phyloP scores from a whole-genome alignment of 305 asterid species.

The Fraxinus greggii region DNA sequence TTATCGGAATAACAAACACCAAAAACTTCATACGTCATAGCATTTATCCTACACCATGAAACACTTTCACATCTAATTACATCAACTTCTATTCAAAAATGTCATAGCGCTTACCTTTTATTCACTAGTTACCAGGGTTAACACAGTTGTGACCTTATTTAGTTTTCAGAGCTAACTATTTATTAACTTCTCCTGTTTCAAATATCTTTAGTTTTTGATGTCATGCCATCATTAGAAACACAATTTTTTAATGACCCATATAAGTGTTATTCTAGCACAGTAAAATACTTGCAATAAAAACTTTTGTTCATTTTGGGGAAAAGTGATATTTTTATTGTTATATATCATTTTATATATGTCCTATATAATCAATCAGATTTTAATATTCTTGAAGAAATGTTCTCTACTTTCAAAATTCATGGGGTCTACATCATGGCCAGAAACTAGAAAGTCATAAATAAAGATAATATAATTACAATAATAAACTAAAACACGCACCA shows the following conservation, averaged over 20 bases:
- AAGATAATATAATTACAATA: neutral
- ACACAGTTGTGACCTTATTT: neutral
- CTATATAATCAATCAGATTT: neutral
- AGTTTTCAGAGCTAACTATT: conserved; percentile 7
- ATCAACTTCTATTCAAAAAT: conserved; percentile 3
- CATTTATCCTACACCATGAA: conserved; percentile 8
- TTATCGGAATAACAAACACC: neutral
- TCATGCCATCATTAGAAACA: neutral
- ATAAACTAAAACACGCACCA: conserved; percentile 53
- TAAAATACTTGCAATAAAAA: neutral
- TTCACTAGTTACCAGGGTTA: neutral
- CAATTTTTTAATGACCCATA: neutral
- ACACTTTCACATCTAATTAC: neutral
- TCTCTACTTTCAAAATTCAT: neutral
- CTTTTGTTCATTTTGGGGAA: conserved; percentile 1
- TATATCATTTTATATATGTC: neutral
- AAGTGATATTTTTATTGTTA: neutral
- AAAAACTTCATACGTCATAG: neutral
- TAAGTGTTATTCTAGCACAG: neutral
- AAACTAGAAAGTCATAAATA: conserved; percentile 3
- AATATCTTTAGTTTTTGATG: neutral
- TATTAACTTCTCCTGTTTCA: neutral
- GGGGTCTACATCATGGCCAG: conserved; percentile 20
- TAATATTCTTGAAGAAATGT: neutral
- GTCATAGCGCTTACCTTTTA: conserved; percentile 2